Evolutionary conservation across 768 basidiomycete species (phyloP), one percentile per base, ranked within the genome.

Genomic region (Leccinum disarticulatum): DNA sequence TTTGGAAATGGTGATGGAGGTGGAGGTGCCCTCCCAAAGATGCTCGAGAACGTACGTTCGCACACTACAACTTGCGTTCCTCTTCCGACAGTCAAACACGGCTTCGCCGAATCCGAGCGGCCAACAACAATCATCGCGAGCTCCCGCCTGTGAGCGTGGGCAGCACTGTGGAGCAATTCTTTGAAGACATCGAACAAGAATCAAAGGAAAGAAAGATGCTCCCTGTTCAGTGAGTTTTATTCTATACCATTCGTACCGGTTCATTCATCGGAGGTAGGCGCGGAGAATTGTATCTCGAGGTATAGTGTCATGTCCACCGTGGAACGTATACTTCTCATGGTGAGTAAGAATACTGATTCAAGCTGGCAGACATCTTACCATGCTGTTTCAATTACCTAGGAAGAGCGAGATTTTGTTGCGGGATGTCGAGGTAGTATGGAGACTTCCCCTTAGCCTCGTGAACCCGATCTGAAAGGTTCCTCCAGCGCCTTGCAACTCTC

Each of bases 1-100:
- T 99, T 97, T 65, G 97, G 97, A 14, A 98, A 98, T 69, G 97
- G 97, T 10, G 97, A 99, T 68, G 97, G 97, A 2, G 91, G 91
- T 69, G 91, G 93, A 57, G 93, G 93, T 3, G 93, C 93, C 8
- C 77, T 94, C 17, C 78, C 86, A 0, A 88, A 86, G 73, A 99
- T 99, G 97, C 78, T 99, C 43, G 97, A 98, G 77, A 98, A 91
- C 66, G 92, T 93, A 55, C 54, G 83, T 55, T 52, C 6, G 15
- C 1, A 4, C 7, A 8, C 35, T 7, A 36, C 13, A 49, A 6
- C 0, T 17, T 25, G 10, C 7, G 6, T 36, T 41, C 8, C 10
- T 4, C 28, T 3, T 10, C 50, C 68, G 31, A 64, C 22, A 28
- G 4, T 54, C 25, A 38, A 27, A n/a, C 62, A 93, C 62, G 93